These are phyloP conservation scores for Suillus clintonianus DNA, from an alignment of 768 basidiomycete genomes.

Conservation along the genomic window DNA sequence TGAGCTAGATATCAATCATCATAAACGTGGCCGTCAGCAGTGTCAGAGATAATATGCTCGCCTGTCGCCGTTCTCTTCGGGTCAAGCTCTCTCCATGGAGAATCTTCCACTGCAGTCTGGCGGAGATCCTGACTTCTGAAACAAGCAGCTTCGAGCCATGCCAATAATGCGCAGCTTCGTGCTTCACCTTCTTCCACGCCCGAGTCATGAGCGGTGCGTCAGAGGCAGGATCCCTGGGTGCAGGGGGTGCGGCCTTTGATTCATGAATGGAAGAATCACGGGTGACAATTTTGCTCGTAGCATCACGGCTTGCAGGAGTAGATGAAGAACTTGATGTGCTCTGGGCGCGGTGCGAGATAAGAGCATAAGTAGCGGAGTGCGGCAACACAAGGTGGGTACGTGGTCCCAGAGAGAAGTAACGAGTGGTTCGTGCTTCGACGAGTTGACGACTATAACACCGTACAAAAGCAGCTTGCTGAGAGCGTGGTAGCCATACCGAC, in stretches of 20 bases:
- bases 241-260: slow-evolving; percentile 50
- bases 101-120: slow-evolving; percentile 87
- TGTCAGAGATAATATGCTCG: slow-evolving; percentile 29
- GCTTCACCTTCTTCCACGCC: slow-evolving; percentile 91
- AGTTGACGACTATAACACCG: slow-evolving; percentile 32
- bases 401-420: slow-evolving; percentile 17
- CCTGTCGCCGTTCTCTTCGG: slow-evolving; percentile 91
- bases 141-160: slow-evolving; percentile 92
- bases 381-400: slow-evolving; percentile 13
- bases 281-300: background rate
- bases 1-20: slow-evolving; percentile 54
- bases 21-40: slow-evolving; percentile 1
- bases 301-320: slow-evolving; percentile 10
- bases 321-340: slow-evolving; percentile 34
- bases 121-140: slow-evolving; percentile 90
- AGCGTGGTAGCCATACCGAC: slow-evolving; percentile 78
- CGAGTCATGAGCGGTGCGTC: slow-evolving; percentile 53
- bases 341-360: slow-evolving; percentile 32
- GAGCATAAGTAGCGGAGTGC: slow-evolving; percentile 18
- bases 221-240: slow-evolving; percentile 43
- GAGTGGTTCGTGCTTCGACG: slow-evolving; percentile 22
- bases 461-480: slow-evolving; percentile 43
- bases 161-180: slow-evolving; percentile 97
- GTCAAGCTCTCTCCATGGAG: slow-evolving; percentile 90
- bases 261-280: slow-evolving; percentile 33